Percentiles rank a stretch among this genome's conserved stretches.
These are phyloP conservation scores for Arachis stenosperma DNA, from an alignment of 306 rosid genomes.

Conservation along the genomic window DNA sequence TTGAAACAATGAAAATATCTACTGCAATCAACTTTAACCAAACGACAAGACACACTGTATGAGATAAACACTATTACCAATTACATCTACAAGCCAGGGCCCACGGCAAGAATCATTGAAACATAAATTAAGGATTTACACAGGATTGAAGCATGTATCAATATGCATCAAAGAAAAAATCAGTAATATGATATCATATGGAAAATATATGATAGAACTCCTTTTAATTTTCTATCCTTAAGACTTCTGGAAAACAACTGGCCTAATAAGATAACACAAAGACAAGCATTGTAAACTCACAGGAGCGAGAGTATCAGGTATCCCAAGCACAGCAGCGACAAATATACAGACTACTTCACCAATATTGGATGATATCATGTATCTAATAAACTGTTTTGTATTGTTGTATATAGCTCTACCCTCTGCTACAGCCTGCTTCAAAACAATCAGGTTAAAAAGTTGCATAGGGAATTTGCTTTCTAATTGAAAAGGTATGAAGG, in stretches of 20 bases:
- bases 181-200: background rate
- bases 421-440: slow-evolving; percentile 91
- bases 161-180: slow-evolving; percentile 17
- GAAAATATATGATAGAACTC: slow-evolving; percentile 15
- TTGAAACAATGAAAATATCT: slow-evolving; percentile 28
- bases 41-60: slow-evolving; percentile 16
- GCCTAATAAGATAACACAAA: slow-evolving; percentile 28
- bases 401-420: slow-evolving; percentile 97
- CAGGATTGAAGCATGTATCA: slow-evolving; percentile 18
- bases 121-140: slow-evolving; percentile 15
- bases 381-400: slow-evolving; percentile 96
- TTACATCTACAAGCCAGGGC: slow-evolving; percentile 16
- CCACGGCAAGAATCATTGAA: slow-evolving; percentile 24
- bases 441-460: slow-evolving; percentile 37
- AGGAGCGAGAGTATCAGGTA: slow-evolving; percentile 98
- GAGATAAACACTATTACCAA: slow-evolving; percentile 25
- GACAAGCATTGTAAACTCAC: slow-evolving; percentile 55
- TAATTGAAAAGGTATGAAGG: slow-evolving; percentile 13
- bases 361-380: slow-evolving; percentile 98
- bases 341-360: slow-evolving; percentile 99
- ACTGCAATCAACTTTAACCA: slow-evolving; percentile 14
- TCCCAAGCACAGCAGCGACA: slow-evolving; percentile 98
- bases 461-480: slow-evolving; percentile 30
- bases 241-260: slow-evolving; percentile 25
- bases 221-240: slow-evolving; percentile 2